Evolutionary conservation across 768 basidiomycete species (phyloP).

Genomic region (Gymnopilus dilepis): DNA sequence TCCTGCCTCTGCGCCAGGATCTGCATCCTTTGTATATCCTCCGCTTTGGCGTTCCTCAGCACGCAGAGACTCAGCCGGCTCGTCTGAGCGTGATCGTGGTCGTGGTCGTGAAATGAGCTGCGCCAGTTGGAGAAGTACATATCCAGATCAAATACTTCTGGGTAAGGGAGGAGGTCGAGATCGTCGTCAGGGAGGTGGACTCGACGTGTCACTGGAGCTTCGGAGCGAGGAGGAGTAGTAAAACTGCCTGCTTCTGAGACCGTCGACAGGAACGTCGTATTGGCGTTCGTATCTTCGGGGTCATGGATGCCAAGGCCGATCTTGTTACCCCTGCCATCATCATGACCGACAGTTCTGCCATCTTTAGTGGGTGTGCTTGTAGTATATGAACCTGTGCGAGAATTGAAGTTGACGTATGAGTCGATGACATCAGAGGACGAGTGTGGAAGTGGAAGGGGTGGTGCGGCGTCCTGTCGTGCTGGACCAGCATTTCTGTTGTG

Average conservation of each 20-base stretch:
- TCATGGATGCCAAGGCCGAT: neutral
- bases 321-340: neutral
- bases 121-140: conserved; percentile 21
- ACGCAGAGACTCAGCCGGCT: conserved; percentile 5
- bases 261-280: neutral
- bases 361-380: conserved; percentile 23
- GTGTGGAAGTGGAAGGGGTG: too few relatives aligned
- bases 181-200: conserved; percentile 13
- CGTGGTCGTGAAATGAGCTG: neutral
- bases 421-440: too few relatives aligned
- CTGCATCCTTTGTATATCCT: neutral
- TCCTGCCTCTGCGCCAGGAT: neutral
- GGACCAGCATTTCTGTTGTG: too few relatives aligned
- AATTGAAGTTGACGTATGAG: neutral
- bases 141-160: conserved; percentile 34
- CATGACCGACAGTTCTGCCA: too few relatives aligned
- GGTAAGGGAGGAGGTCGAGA: conserved; percentile 24
- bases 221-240: neutral
- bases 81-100: too few relatives aligned
- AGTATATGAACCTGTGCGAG: conserved; percentile 11
- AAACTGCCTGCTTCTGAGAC: neutral
- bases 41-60: neutral
- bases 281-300: neutral
- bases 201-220: neutral
- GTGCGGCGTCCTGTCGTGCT: too few relatives aligned